phyloP scores from a whole-genome alignment of 331 rosid species.

The Acacia pycnantha region DNA sequence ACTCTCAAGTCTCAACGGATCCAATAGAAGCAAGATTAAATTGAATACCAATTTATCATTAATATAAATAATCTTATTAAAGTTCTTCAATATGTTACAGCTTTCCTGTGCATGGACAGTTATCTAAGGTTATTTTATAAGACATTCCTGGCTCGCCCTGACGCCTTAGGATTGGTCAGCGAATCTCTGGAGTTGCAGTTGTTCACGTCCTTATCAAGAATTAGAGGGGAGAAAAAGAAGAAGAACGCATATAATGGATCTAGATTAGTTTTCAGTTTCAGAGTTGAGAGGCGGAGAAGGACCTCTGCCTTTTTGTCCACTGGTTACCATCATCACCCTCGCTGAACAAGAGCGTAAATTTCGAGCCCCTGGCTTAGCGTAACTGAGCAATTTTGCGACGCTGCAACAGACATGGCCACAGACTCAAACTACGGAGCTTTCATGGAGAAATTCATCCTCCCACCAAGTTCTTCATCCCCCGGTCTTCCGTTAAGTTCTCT shows the following conservation, averaged over 20 bases:
- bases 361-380: neutral
- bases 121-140: neutral
- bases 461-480: constrained; percentile 43
- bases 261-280: neutral
- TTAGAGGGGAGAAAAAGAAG: neutral
- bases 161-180: constrained; percentile 28
- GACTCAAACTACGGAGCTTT: constrained; percentile 65
- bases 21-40: neutral
- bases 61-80: too few relatives aligned
- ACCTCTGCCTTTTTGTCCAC: neutral
- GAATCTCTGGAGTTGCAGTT: constrained; percentile 1
- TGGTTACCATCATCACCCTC: neutral
- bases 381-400: neutral
- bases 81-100: too few relatives aligned
- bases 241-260: neutral
- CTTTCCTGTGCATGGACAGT: too few relatives aligned
- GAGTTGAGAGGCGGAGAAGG: neutral
- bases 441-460: constrained; percentile 60
- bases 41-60: neutral
- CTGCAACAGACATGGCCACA: constrained; percentile 46
- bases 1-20: neutral
- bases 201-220: neutral
- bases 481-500: constrained; percentile 67
- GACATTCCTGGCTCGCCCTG: neutral
- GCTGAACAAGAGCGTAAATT: constrained; percentile 3